Base-by-base conservation (phyloP, 202 grass and related monocot species). In the Panicum hallii region DNA sequence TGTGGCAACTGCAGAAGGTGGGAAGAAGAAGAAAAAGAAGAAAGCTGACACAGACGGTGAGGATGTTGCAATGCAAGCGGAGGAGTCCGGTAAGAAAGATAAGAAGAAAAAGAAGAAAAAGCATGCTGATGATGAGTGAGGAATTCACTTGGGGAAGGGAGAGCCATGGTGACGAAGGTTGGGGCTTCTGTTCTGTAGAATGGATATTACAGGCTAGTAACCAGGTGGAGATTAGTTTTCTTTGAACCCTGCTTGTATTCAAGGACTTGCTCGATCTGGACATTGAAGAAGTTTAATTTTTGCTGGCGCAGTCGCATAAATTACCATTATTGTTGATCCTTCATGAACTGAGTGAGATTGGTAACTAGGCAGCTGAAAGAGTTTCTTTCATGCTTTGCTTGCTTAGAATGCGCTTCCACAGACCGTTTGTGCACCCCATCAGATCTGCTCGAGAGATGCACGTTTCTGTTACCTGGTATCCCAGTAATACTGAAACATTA, bases 71-170 rank as follows among this genome's bases (percentile, higher is more conserved):
- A 74, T 83, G 79, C 34, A 74, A 66, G 79, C 44, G 22, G 91
- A 88, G 45, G 85, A 90, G 49, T 66, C 85, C 0, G 48, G 63
- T 72, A 92, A 72, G 56, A 91, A 92, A 60, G 86, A 92, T 69
- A 92, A 94, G 58, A 97, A 97, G 86, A 94, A 94, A 36, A 97
- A 91, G 78, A 98, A 90, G 83, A 95, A 89, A 58, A 90, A 57
- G 46, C 82, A 95, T 5, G 26, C 58, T 40, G 88, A 89, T 22
- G 88, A 89, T 43, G 82, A 86, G 54, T 80, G 78, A 78, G 44
- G 2, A 32, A 43, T 42, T 44, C 42, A 32, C 26, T 38, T 4
- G n/a, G 26, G 36, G 41, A 46, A 61, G 22, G 49, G 54, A 28
- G 22, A n/a, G 28, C 23, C 22, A n/a, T 36, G 38, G 36, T 38